Base-by-base conservation (phyloP, 768 basidiomycete species). In the Xanthoconium purpureum region DNA sequence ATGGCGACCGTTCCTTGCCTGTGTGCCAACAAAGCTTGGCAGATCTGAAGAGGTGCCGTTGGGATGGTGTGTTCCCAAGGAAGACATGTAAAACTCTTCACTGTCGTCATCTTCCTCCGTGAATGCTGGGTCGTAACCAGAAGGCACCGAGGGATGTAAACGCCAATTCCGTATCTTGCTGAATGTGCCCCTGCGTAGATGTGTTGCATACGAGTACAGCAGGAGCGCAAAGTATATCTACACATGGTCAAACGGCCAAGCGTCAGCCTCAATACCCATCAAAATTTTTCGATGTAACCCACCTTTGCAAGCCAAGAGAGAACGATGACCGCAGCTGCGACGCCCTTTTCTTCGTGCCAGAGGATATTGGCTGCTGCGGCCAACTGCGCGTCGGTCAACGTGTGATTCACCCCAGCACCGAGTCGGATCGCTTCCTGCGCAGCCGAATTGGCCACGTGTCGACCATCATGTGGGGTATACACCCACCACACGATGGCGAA, bases 401-500 rank as follows among this genome's bases (percentile, higher is more conserved):
- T 76, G 47, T 80, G 80, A 33, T 74, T 77, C 10, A 79, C 74
- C 15, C 76, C 73, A 39, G 79, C 83, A 42, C 77, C 77, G 38
- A 85, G 77, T 69, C 93, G 88, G 70, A 99, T 83, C 40, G 85
- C 88, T 68, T 91, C 75, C 73, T 99, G 97, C 11, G 97, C 96
- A 30, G 80, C 78, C 2, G 94, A 98, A 70, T 96, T 91, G 59
- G 82, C 81, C 35, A 84, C 81, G 2, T 85, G 83, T 24, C 78
- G 79, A 6, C 97, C 97, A 63, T 99, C 94, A 67, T 99, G 97
- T 1, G 94, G 89, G 2, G 85, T 89, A 74, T 89, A 89, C 35
- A 84, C 73, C 88, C 93, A 99, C 96, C 95, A 99, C 39, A 80
- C 75, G 20, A 92, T 80, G 38, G 86, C 90, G 60, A 99, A 98